Base-by-base conservation (phyloP, 306 rosid genomes). In the Prunus davidiana region DNA sequence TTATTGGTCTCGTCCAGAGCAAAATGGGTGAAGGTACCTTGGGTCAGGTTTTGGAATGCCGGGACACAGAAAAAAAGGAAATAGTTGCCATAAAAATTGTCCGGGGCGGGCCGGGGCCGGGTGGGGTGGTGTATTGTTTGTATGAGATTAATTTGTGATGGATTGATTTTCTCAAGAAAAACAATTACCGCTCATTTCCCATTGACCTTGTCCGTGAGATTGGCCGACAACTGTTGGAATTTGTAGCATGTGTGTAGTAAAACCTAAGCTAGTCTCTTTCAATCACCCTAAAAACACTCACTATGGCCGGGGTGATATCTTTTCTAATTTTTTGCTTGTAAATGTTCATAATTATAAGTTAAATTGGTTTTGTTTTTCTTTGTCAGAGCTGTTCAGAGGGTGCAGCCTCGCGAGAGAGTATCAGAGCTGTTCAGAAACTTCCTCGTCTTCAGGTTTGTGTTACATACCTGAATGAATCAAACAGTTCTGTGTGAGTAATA, bases 121-220 rank as follows among this genome's bases (percentile, higher is more conserved):
- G 24, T 22, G 24, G 24, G 24, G 24, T 22, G 24, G 80, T 95
- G 99, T 95, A 92, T 95, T 91, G 99, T 95, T 92, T 92, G 99
- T 95, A 90, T 87, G 81, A 85, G 81, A 85, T 88, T 93, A 88
- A 83, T 90, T 89, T 89, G 88, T 85, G 84, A 88, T 90, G 97
- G 93, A 88, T 90, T 86, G 67, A 83, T 95, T 95, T 95, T 88
- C 97, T 95, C 84, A 97, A 94, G 92, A 95, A 95, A 95, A 95
- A 95, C 99, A 95, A 89, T 95, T 95, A 95, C 86, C 99, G 99
- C 87, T 86, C 99, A 85, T 95, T 95, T 95, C 97, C 99, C 89
- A 95, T 92, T 92, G 99, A 95, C 83, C 96, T 90, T 84, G 97
- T 95, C 93, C 97, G 97, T 57, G 99, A 95, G 87, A 95, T 95